phyloP scores from a whole-genome alignment of 2,329 filamentous ascomycete genomes.

The Ceratocystis huliohia region DNA sequence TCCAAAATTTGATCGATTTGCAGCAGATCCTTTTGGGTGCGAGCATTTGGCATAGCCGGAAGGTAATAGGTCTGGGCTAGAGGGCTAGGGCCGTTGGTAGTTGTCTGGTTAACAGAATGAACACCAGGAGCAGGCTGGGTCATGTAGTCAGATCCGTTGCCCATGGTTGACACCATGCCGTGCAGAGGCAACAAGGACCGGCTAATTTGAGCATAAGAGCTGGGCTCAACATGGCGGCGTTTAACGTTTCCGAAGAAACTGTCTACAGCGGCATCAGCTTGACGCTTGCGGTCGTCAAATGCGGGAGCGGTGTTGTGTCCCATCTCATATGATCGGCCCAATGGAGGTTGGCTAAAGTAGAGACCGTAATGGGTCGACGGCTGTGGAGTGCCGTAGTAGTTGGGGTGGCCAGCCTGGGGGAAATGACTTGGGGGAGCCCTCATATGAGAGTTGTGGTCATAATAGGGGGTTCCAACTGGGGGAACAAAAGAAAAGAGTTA shows the following conservation, averaged over 20 bases:
- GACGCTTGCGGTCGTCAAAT: conserved; percentile 65
- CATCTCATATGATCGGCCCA: conserved; percentile 29
- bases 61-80: conserved; percentile 67
- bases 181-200: conserved; percentile 76
- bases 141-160: conserved; percentile 45
- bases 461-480: conserved; percentile 40
- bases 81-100: conserved; percentile 39
- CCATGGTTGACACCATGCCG: conserved; percentile 52
- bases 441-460: conserved; percentile 53
- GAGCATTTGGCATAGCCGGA: conserved; percentile 72
- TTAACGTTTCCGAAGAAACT: conserved; percentile 92
- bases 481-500: conserved; percentile 18
- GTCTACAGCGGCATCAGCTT: conserved; percentile 67
- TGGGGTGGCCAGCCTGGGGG: conserved; percentile 41
- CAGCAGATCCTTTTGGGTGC: conserved; percentile 85
- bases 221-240: conserved; percentile 77
- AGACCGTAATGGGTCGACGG: conserved; percentile 52
- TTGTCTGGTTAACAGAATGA: conserved; percentile 41
- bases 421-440: conserved; percentile 45
- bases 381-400: conserved; percentile 46
- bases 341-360: conserved; percentile 59
- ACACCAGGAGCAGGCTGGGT: conserved; percentile 31
- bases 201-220: conserved; percentile 82
- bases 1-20: conserved; percentile 92
- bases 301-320: conserved; percentile 26